phyloP scores from a whole-genome alignment of 768 basidiomycete species.

The Dendrothele bispora region DNA sequence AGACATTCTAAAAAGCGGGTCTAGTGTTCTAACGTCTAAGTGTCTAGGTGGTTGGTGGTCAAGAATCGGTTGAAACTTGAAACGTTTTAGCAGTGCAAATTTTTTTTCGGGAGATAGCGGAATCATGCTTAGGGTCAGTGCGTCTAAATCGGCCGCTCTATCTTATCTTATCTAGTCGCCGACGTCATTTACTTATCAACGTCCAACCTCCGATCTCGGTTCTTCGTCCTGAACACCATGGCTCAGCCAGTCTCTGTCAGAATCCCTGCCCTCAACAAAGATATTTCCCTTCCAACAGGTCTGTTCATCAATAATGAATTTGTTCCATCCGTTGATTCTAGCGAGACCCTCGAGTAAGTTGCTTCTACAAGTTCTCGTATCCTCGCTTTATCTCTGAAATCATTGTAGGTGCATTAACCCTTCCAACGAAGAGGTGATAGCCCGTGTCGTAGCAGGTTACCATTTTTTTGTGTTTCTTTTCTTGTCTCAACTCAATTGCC shows the following conservation, averaged over 20 bases:
- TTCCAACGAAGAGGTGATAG: slow-evolving; percentile 73
- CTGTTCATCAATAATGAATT: slow-evolving; percentile 93
- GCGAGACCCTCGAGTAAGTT: slow-evolving; percentile 62
- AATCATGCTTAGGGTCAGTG: not conserved
- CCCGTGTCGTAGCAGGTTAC: slow-evolving; percentile 64
- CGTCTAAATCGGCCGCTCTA: not conserved
- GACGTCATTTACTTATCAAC: not conserved
- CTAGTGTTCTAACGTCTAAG: not conserved
- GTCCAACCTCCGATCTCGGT: not conserved
- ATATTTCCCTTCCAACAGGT: slow-evolving; percentile 71
- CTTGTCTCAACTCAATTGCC: slow-evolving; percentile 1
- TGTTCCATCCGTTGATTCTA: slow-evolving; percentile 70
- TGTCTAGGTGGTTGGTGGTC: not conserved
- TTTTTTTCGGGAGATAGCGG: too few relatives aligned
- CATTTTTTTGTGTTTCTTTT: not conserved
- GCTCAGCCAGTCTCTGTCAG: slow-evolving; percentile 38
- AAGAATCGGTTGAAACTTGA: not conserved
- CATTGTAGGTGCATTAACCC: slow-evolving; percentile 70
- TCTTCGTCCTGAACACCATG: slow-evolving; percentile 35
- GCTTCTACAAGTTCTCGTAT: not conserved
- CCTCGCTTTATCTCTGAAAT: slow-evolving; percentile 14
- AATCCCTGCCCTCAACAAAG: slow-evolving; percentile 43
- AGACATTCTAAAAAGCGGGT: slow-evolving; percentile 5
- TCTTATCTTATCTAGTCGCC: not conserved
- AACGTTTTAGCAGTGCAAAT: too few relatives aligned